Conservation (phyloP, 2,329 filamentous ascomycete genomes). For the Trichoderma koningiopsis region DNA sequence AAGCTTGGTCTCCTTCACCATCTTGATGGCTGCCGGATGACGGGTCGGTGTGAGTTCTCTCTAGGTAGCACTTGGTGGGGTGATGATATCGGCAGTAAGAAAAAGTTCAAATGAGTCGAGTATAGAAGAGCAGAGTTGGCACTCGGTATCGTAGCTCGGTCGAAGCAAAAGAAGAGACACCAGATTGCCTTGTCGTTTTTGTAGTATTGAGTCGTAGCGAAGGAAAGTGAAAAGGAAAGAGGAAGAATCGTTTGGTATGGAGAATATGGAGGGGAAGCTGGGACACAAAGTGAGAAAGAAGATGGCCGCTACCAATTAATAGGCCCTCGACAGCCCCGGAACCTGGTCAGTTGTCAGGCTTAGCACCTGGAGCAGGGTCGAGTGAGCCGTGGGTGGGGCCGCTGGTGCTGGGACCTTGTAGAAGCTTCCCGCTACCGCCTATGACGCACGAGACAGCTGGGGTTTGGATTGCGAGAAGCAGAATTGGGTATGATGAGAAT, state of each 20-base stretch:
- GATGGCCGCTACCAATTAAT: constrained; percentile 14
- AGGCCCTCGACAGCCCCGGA: background rate
- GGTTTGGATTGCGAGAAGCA: background rate
- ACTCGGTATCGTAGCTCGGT: background rate
- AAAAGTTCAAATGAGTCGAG: background rate
- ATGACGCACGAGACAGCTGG: constrained; percentile 20
- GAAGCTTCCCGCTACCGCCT: constrained; percentile 33
- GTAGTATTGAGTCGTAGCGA: background rate
- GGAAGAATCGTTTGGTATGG: background rate
- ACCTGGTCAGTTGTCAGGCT: constrained; percentile 2
- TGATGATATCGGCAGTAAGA: background rate
- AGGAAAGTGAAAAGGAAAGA: background rate
- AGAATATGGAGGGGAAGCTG: constrained; percentile 24
- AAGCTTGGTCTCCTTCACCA: constrained; percentile 94
- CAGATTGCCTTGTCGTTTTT: background rate
- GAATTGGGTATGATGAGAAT: background rate
- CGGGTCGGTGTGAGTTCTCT: background rate
- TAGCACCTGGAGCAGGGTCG: constrained; percentile 9
- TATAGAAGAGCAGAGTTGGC: background rate
- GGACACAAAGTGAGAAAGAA: background rate
- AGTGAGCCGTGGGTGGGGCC: constrained; percentile 25
- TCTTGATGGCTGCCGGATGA: constrained; percentile 46
- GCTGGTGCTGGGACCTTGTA: constrained; percentile 37
- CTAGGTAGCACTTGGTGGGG: constrained; percentile 2
- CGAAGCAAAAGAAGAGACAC: background rate